phyloP scores from a whole-genome alignment of 2,329 filamentous ascomycete genomes.

The Trichoderma koningiopsis region DNA sequence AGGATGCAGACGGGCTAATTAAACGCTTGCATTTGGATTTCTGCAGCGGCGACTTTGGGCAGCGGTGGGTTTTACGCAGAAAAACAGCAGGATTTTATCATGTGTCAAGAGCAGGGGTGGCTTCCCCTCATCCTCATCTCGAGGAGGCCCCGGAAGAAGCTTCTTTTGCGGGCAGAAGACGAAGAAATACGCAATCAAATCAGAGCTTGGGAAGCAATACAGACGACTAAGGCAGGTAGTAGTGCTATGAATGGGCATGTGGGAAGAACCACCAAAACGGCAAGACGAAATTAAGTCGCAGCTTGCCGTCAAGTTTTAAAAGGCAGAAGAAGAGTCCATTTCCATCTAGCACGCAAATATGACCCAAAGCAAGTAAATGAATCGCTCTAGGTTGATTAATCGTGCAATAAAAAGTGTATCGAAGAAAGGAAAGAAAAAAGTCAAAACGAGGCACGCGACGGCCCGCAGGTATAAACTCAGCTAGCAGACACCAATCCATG shows the following conservation, averaged over 20 bases:
- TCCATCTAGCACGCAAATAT: slow-evolving; percentile 63
- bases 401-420: slow-evolving; percentile 47
- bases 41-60: slow-evolving; percentile 15
- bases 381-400: slow-evolving; percentile 63
- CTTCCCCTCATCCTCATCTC: not conserved
- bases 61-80: slow-evolving; percentile 11
- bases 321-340: slow-evolving; percentile 32
- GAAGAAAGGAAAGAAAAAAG: slow-evolving; percentile 36
- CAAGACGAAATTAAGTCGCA: slow-evolving; percentile 30
- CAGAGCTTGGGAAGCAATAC: not conserved
- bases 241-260: slow-evolving; percentile 31
- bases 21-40: not conserved
- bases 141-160: not conserved
- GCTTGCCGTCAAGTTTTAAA: slow-evolving; percentile 32
- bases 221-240: not conserved
- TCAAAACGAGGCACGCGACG: slow-evolving; percentile 16
- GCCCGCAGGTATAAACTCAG: not conserved
- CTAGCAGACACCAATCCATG: slow-evolving; percentile 1
- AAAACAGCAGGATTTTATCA: slow-evolving; percentile 20
- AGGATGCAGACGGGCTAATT: slow-evolving; percentile 11
- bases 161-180: not conserved
- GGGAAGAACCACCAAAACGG: slow-evolving; percentile 36
- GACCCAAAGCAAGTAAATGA: slow-evolving; percentile 57
- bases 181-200: not conserved
- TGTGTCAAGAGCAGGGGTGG: slow-evolving; percentile 6